These are phyloP conservation scores for Acrocalymma vagum DNA, from an alignment of 2,329 filamentous ascomycete species.

Conservation along the genomic window DNA sequence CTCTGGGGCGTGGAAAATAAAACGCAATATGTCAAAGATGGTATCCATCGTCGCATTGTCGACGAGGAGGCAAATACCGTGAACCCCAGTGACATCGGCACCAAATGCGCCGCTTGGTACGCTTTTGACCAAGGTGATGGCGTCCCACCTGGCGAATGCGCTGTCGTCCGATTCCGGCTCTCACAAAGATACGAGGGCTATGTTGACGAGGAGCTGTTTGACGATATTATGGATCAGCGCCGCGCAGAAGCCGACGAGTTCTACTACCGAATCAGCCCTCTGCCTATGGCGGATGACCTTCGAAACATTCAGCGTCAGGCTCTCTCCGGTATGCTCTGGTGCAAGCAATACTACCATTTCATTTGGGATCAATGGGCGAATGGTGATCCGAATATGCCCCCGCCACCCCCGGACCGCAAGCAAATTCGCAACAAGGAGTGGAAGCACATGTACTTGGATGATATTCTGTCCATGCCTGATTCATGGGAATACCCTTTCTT, in stretches of 20 bases:
- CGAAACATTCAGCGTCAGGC: constrained; percentile 96
- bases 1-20: constrained; percentile 80
- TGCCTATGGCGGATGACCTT: constrained; percentile 92
- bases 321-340: constrained; percentile 98
- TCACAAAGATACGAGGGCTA: constrained; percentile 79
- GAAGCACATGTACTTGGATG: constrained; percentile 95
- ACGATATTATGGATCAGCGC: constrained; percentile 87
- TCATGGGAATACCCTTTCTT: constrained; percentile 99
- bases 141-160: constrained; percentile 89
- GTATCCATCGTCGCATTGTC: constrained; percentile 89
- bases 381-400: constrained; percentile 86
- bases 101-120: constrained; percentile 92
- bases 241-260: constrained; percentile 95
- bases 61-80: constrained; percentile 80
- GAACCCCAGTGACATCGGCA: constrained; percentile 82
- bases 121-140: constrained; percentile 89
- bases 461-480: constrained; percentile 96
- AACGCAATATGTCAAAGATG: constrained; percentile 90
- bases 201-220: constrained; percentile 91
- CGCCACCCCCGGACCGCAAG: constrained; percentile 82
- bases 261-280: constrained; percentile 89
- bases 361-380: constrained; percentile 99
- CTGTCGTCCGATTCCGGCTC: constrained; percentile 91
- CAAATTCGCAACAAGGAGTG: constrained; percentile 85
- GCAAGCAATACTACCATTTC: constrained; percentile 96